Conservation (phyloP, 257 asterid genomes). For the Primulina tabacum region DNA sequence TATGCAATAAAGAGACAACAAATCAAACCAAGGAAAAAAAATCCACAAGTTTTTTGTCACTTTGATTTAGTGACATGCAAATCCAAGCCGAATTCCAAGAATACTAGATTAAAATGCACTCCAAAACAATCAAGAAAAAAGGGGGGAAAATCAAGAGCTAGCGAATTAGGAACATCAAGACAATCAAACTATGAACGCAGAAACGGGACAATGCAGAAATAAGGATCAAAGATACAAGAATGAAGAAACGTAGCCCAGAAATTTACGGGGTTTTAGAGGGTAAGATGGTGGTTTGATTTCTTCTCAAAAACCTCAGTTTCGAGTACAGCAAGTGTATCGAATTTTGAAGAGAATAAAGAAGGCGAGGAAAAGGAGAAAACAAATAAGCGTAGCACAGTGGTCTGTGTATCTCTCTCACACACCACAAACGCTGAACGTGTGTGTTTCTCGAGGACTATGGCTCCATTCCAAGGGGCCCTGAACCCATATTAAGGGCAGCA, state of each 20-base stretch:
- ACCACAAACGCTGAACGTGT: neutral
- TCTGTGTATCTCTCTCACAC: neutral
- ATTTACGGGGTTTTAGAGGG: slow-evolving; percentile 22
- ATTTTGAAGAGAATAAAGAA: slow-evolving; percentile 74
- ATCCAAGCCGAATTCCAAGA: slow-evolving; percentile 29
- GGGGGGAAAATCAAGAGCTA: slow-evolving; percentile 26
- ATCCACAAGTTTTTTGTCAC: slow-evolving; percentile 34
- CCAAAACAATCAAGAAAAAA: slow-evolving; percentile 14
- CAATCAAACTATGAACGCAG: slow-evolving; percentile 34
- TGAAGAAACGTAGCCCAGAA: slow-evolving; percentile 28
- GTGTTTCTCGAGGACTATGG: neutral
- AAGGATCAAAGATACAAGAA: slow-evolving; percentile 29
- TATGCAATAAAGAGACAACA: slow-evolving; percentile 17
- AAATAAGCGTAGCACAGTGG: neutral
- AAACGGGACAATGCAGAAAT: slow-evolving; percentile 43
- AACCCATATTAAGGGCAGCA: neutral
- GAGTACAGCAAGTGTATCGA: slow-evolving; percentile 64
- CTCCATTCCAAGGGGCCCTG: neutral
- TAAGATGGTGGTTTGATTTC: slow-evolving; percentile 24
- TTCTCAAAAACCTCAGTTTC: slow-evolving; percentile 48
- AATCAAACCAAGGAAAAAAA: slow-evolving; percentile 16
- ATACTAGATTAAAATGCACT: slow-evolving; percentile 24
- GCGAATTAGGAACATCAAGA: slow-evolving; percentile 23
- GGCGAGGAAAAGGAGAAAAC: slow-evolving; percentile 26
- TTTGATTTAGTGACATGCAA: slow-evolving; percentile 22